Evolutionary conservation across 2,329 filamentous ascomycete genomes (phyloP), one percentile per base, ranked within the genome.

Genomic region (Thielaviopsis punctulata): DNA sequence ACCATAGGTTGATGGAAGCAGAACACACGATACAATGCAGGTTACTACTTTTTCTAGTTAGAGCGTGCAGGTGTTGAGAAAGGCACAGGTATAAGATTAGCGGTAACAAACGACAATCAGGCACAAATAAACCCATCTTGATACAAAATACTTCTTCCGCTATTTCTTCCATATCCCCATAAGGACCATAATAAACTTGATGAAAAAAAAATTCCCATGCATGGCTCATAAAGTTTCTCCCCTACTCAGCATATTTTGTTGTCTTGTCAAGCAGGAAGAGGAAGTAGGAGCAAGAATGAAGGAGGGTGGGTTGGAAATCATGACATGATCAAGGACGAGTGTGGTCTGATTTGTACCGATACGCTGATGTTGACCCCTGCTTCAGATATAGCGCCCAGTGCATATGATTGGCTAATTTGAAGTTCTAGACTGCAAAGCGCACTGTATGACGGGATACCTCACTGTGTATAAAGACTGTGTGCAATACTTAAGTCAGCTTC

Each of bases 331-430:
- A 49, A 49, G 53, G 51, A 52, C 49, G 30, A 52, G 30, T 49
- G 50, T 55, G 54, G 54, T 47, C 54, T 55, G 54, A 55, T 55
- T 43, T 25, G 47, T 53, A 47, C 54, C 47, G 54, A 48, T 43
- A 47, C n/a, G 36, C 25, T 30, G 15, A 39, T 49, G 49, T 24
- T 24, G 30, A 48, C 41, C 54, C 51, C 51, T 50, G 50, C 47
- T n/a, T 24, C 41, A 22, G 15, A 27, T 13, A 47, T 18, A 36
- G 6, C 22, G 44, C 15, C 27, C 19, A 45, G 24, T 36, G 41
- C 41, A 15, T 55, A 15, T 52, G 39, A 52, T 55, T 55, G 49
- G 53, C 39, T 30, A 15, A 23, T 43, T 43, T 7, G 12, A 22
- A 25, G 49, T 45, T 52, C 45, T 55, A 55, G 53, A 55, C 44